phyloP scores from a whole-genome alignment of 768 basidiomycete genomes.

The Mycena chlorophos region DNA sequence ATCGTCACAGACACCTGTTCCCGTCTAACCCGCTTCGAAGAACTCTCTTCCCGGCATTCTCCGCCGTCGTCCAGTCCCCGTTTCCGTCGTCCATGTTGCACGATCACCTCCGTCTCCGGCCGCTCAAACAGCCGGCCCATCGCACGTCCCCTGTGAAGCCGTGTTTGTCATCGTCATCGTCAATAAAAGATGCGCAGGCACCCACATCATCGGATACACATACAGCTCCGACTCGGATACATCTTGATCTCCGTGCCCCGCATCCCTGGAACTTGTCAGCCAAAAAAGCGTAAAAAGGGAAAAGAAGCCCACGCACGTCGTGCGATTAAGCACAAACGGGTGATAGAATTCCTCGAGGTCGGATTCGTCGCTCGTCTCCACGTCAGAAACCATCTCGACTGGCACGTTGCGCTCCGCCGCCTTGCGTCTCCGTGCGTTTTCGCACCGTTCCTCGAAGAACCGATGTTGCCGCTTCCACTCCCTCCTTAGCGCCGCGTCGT shows the following conservation, averaged over 20 bases:
- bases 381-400: slow-evolving; percentile 9
- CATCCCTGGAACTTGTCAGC: slow-evolving; percentile 3
- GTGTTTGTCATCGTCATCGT: neutral
- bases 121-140: neutral
- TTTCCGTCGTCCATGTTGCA: neutral
- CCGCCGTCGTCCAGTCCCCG: neutral
- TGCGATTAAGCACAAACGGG: neutral
- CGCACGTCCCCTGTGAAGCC: neutral
- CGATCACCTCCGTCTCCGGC: neutral
- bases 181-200: neutral
- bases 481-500: slow-evolving; percentile 10
- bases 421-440: neutral
- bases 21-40: neutral
- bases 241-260: slow-evolving; percentile 1
- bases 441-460: neutral
- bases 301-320: slow-evolving; percentile 1
- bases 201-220: slow-evolving; percentile 8
- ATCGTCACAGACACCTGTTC: neutral
- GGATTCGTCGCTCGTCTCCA: neutral
- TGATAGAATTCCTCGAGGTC: slow-evolving; percentile 12
- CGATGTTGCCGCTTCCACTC: slow-evolving; percentile 4
- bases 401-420: slow-evolving; percentile 4
- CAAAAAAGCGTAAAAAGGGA: neutral
- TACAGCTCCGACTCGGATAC: slow-evolving; percentile 5
- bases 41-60: neutral